Base-by-base conservation (phyloP, 2,329 filamentous ascomycete species). In the Xylaria multiplex region DNA sequence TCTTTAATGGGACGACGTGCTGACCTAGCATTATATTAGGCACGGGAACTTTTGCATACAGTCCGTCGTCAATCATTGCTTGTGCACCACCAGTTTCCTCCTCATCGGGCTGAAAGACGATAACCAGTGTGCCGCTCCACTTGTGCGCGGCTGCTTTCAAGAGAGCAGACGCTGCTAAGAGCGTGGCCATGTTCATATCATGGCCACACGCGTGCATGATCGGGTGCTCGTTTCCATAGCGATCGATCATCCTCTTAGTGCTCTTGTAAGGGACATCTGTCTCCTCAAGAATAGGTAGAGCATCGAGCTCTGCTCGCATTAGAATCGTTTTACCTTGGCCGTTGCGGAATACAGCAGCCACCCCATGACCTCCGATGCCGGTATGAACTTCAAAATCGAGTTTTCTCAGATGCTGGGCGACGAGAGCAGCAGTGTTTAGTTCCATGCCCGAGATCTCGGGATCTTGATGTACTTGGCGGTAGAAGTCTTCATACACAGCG, bases 201-300 rank as follows among this genome's bases (percentile, higher is more conserved):
- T 91, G 89, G 0, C 89, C 89, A 74, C 88, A 91, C 24, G 88
- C 88, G 75, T 91, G 89, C 88, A 91, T 91, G 0, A 89, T 85
- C 0, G 85, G 84, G 59, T 83, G 83, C 60, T 81, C 78, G 0
- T 79, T 74, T 0, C 85, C 86, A 8, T 85, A 80, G 5, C 32
- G 42, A 19, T 56, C 52, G 14, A 45, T 16, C 72, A 81, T 80
- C 9, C 63, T 60, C 70, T 74, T 66, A 70, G 67, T 78, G 70
- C 82, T 84, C 5, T 82, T 78, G 70, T 85, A 86, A 6, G 79
- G 76, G 0, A 86, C 78, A 6, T 78, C 79, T 0, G 84, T 86
- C 2, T 78, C 72, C 69, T 86, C 84, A 61, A 78, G 71, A 37
- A 85, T 76, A 0, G 84, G 83, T 6, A 85, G 78, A 1, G 79